Conservation (phyloP, 2,329 filamentous ascomycete genomes). For the Aspergillus sp. region DNA sequence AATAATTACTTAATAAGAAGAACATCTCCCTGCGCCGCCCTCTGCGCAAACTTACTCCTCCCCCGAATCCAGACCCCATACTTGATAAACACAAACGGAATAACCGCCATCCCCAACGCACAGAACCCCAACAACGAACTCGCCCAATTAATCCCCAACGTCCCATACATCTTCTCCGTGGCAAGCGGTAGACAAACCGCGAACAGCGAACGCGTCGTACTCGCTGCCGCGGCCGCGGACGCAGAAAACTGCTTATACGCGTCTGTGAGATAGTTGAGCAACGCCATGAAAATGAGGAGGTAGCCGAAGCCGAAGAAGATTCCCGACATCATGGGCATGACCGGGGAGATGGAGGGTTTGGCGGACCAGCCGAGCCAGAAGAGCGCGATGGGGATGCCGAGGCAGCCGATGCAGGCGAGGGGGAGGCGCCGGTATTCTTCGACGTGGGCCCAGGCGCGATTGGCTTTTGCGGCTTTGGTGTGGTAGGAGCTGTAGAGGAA, state of each 20-base stretch:
- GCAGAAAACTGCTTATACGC: slow-evolving; percentile 61
- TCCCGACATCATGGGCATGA: slow-evolving; percentile 52
- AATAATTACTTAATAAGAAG: too few species aligned
- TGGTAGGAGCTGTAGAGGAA: slow-evolving; percentile 59
- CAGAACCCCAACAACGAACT: slow-evolving; percentile 12
- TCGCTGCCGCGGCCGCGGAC: neutral
- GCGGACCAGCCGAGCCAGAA: slow-evolving; percentile 40
- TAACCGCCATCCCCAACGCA: slow-evolving; percentile 10
- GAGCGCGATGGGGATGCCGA: slow-evolving; percentile 47
- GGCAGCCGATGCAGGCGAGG: slow-evolving; percentile 64
- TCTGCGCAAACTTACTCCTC: neutral
- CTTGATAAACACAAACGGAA: slow-evolving; percentile 15
- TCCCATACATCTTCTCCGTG: neutral
- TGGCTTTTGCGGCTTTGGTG: slow-evolving; percentile 39
- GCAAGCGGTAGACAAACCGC: neutral
- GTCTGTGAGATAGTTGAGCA: slow-evolving; percentile 66
- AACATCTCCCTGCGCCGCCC: too few species aligned
- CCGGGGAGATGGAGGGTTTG: slow-evolving; percentile 10
- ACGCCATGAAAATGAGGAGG: slow-evolving; percentile 54
- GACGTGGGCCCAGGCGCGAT: slow-evolving; percentile 52
- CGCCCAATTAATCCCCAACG: neutral
- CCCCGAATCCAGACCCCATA: slow-evolving; percentile 14
- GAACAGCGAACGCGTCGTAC: neutral
- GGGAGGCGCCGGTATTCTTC: slow-evolving; percentile 62
- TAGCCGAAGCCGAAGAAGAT: slow-evolving; percentile 57